phyloP scores from a whole-genome alignment of 2,329 filamentous ascomycete genomes.

The Stagonosporopsis chrysanthemi region DNA sequence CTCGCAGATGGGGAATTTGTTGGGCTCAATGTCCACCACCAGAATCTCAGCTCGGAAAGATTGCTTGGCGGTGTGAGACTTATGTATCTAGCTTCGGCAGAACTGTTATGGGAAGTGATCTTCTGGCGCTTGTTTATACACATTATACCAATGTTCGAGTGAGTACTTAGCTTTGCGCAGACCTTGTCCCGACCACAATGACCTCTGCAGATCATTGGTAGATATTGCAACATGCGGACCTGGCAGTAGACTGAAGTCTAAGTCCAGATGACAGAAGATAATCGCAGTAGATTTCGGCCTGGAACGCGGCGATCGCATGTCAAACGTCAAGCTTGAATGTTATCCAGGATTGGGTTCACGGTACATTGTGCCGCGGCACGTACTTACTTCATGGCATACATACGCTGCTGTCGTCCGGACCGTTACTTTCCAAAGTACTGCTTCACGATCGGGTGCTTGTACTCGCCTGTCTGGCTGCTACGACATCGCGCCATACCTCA shows the following conservation, averaged over 20 bases:
- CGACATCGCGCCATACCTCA: neutral
- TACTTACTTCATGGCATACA: neutral
- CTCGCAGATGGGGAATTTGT: conserved; percentile 6
- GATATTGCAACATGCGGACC: neutral
- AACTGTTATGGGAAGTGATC: neutral
- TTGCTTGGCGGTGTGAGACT: neutral
- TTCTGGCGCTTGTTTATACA: neutral
- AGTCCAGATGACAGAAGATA: neutral
- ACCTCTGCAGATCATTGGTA: neutral
- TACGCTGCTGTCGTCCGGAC: neutral
- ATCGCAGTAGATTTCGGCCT: neutral
- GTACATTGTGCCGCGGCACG: neutral
- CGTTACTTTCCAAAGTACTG: neutral
- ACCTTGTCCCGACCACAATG: too few relatives aligned
- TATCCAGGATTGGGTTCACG: neutral
- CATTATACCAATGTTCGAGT: neutral
- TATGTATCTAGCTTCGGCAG: neutral
- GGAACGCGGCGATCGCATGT: conserved; percentile 5
- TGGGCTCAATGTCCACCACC: conserved; percentile 1
- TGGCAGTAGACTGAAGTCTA: neutral
- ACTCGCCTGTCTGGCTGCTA: neutral
- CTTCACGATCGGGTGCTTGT: too few relatives aligned
- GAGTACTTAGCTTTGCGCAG: neutral
- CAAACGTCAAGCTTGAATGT: neutral
- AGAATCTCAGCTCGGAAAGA: neutral